phyloP scores from a whole-genome alignment of 2,329 filamentous ascomycete species.

The Chaetomiaceae sp. region DNA sequence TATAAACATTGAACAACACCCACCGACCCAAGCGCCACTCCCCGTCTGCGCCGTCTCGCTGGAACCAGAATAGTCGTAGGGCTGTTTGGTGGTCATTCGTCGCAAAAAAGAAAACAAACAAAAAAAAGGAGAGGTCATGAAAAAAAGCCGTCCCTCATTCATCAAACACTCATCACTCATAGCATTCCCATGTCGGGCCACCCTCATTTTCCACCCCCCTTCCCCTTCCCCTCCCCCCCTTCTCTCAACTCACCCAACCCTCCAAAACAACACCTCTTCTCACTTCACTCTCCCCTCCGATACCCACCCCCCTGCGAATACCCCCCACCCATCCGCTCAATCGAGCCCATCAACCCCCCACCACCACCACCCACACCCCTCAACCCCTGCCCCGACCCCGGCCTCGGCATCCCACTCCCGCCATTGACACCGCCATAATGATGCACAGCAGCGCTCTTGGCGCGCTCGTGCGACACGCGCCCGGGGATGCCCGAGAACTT shows the following conservation, averaged over 20 bases:
- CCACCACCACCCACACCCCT: background rate
- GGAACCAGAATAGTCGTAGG: too few relatives aligned
- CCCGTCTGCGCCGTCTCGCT: too few relatives aligned
- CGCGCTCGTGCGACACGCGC: slow-evolving; percentile 38
- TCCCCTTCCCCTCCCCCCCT: too few relatives aligned
- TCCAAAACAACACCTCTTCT: background rate
- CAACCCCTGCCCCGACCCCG: slow-evolving; percentile 41
- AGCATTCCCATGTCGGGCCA: too few relatives aligned
- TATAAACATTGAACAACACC: too few relatives aligned
- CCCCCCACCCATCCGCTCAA: slow-evolving; percentile 78
- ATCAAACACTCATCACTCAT: background rate
- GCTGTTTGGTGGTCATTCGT: too few relatives aligned
- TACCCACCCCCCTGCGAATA: slow-evolving; percentile 27
- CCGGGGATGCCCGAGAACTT: slow-evolving; percentile 28
- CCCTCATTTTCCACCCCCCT: too few relatives aligned
- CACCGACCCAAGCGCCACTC: too few relatives aligned
- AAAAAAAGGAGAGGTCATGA: too few relatives aligned
- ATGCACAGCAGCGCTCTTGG: slow-evolving; percentile 36
- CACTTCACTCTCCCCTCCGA: slow-evolving; percentile 3
- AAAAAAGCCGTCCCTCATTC: too few relatives aligned
- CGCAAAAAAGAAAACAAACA: too few relatives aligned
- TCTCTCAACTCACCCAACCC: too few relatives aligned
- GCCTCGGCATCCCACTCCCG: slow-evolving; percentile 41
- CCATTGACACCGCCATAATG: background rate
- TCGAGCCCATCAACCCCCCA: slow-evolving; percentile 58